Evolutionary conservation across 2,329 filamentous ascomycete species (phyloP).

Genomic region (Pseudopyrenochaeta lycopersici): DNA sequence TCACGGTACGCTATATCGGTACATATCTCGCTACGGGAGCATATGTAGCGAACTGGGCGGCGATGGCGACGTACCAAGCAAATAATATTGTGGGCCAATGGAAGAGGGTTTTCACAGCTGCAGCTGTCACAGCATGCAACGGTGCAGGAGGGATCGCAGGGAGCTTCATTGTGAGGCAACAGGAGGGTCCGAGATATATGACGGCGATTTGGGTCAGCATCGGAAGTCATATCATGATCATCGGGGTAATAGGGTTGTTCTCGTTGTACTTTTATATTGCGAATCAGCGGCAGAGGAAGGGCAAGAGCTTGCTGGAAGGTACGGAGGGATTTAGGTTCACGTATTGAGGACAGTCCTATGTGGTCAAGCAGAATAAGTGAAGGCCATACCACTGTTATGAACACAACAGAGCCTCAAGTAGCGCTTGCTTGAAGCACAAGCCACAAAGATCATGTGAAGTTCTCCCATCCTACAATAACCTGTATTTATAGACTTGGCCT

Average conservation of each 20-base stretch:
- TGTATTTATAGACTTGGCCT: neutral
- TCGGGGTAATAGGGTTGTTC: slow-evolving; percentile 62
- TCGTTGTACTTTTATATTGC: slow-evolving; percentile 62
- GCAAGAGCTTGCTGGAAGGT: slow-evolving; percentile 61
- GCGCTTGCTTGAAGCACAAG: too few species aligned
- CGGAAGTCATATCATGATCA: slow-evolving; percentile 66
- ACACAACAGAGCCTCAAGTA: too few species aligned
- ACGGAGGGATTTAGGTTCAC: slow-evolving; percentile 58
- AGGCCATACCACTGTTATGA: neutral
- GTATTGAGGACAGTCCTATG: slow-evolving; percentile 38
- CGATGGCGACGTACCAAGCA: slow-evolving; percentile 64
- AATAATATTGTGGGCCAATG: slow-evolving; percentile 65
- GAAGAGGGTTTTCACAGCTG: slow-evolving; percentile 70
- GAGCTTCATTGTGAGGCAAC: slow-evolving; percentile 69
- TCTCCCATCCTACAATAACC: too few species aligned
- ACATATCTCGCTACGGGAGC: slow-evolving; percentile 73
- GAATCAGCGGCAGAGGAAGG: slow-evolving; percentile 60
- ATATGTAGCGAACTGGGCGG: slow-evolving; percentile 75
- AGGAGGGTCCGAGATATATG: slow-evolving; percentile 69
- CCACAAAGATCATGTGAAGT: neutral
- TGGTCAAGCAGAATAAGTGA: neutral
- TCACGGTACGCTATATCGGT: slow-evolving; percentile 70
- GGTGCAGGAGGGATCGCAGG: slow-evolving; percentile 72
- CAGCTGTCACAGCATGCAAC: slow-evolving; percentile 68
- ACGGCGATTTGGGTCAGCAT: slow-evolving; percentile 75